Conservation (phyloP, 2,329 filamentous ascomycete species). For the Cladophialophora bantiana region DNA sequence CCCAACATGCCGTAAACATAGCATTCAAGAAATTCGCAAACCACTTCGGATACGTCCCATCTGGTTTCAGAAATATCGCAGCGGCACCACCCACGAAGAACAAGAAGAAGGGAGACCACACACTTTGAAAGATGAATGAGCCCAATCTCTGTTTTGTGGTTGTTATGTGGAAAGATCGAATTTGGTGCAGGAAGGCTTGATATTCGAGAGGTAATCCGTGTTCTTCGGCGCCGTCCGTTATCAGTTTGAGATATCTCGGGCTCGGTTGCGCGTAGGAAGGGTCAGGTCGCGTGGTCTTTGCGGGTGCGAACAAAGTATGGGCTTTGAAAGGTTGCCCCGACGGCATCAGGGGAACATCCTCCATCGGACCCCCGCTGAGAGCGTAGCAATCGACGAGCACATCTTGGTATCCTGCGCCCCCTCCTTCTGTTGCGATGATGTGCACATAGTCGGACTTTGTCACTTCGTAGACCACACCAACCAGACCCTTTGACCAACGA, state of each 20-base stretch:
- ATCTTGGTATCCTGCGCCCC: slow-evolving; percentile 83
- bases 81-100: slow-evolving; percentile 56
- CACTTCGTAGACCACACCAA: slow-evolving; percentile 96
- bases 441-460: slow-evolving; percentile 79
- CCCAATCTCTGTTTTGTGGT: slow-evolving; percentile 71
- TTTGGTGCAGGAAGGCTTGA: slow-evolving; percentile 70
- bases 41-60: slow-evolving; percentile 74
- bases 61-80: slow-evolving; percentile 64
- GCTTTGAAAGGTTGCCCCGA: slow-evolving; percentile 73
- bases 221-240: slow-evolving; percentile 79
- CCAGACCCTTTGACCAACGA: slow-evolving; percentile 79
- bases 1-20: slow-evolving; percentile 67
- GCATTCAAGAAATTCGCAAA: slow-evolving; percentile 60
- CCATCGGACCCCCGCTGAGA: slow-evolving; percentile 63
- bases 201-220: slow-evolving; percentile 82
- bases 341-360: slow-evolving; percentile 65
- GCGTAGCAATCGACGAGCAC: slow-evolving; percentile 79
- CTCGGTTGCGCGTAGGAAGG: slow-evolving; percentile 79
- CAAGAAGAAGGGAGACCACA: slow-evolving; percentile 67
- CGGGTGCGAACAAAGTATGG: slow-evolving; percentile 80
- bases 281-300: slow-evolving; percentile 62
- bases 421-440: slow-evolving; percentile 91
- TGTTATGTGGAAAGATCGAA: slow-evolving; percentile 76
- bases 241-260: slow-evolving; percentile 79
- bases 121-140: slow-evolving; percentile 63